Base-by-base conservation (phyloP, 345 rosid species). In the Citrus hindsii region DNA sequence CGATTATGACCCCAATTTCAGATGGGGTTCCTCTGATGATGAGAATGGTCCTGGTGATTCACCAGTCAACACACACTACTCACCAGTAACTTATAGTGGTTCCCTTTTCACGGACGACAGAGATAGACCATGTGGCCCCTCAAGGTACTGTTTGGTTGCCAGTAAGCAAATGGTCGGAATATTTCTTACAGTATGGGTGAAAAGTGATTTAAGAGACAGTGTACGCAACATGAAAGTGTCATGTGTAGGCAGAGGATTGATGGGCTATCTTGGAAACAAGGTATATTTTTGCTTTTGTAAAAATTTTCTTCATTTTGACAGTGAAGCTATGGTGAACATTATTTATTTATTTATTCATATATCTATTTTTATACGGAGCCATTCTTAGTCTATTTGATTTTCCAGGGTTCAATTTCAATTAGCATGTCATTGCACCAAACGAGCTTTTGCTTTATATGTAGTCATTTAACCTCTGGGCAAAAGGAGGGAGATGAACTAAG, bases 181-280 rank as follows among this genome's bases (percentile, higher is more conserved):
- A 74, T 97, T 93, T 87, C 85, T 97, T 37, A 92, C 96, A 1
- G 90, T 97, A 19, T 94, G 99, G 99, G 96, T 94, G 48, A 94
- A 89, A 87, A 90, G 89, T 71, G 94, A 93, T 71, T 87, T 97
- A 37, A 83, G 94, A 72, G 97, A 94, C 71, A 61, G 82, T 79
- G 90, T 97, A 48, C 79, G 83, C 79, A 92, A 92, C 86, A 81
- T 97, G 88, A 97, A 94, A 83, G 97, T 97, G 59, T 97, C 98
- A 24, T 93, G 98, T 85, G 98, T 97, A 13, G 99, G 99, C 56
- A 91, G 99, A 94, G 99, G 99, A 83, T 84, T 97, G 87, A 97
- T 97, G 98, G 99, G 98, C 75, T 97, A 94, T 84, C 98, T 97
- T 25, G 97, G 99, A 61, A 97, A 97, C 90, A 97, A 97, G 98